These are phyloP conservation scores for Phytophthora ramorum DNA, from an alignment of 352 stramenopile genomes.

Conservation along the genomic window DNA sequence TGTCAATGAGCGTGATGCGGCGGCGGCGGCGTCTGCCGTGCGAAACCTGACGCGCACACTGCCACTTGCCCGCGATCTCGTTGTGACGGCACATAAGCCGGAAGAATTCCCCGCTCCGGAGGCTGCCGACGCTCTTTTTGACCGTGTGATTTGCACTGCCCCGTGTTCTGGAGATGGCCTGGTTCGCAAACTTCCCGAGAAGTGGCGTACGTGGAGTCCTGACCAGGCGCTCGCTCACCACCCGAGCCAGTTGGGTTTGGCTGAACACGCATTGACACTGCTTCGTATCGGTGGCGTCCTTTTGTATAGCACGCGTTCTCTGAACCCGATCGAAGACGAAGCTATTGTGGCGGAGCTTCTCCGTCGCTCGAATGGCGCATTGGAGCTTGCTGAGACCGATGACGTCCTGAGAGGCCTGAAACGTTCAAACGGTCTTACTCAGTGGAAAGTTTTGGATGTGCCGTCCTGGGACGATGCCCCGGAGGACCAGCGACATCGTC, in stretches of 20 bases:
- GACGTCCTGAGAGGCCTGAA: constrained; percentile 42
- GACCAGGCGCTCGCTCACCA: constrained; percentile 59
- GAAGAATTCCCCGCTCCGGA: constrained; percentile 68
- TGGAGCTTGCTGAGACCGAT: constrained; percentile 70
- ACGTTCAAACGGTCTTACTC: constrained; percentile 45
- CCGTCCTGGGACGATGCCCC: constrained; percentile 58
- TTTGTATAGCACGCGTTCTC: constrained; percentile 80
- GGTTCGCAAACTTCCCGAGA: constrained; percentile 80
- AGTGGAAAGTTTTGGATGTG: constrained; percentile 75
- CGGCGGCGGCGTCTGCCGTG: constrained; percentile 53
- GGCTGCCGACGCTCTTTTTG: constrained; percentile 52
- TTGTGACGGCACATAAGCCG: constrained; percentile 80
- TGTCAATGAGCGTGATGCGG: constrained; percentile 77
- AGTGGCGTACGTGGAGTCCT: constrained; percentile 81
- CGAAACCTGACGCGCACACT: constrained; percentile 67
- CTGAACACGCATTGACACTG: constrained; percentile 61
- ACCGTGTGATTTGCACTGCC: constrained; percentile 78
- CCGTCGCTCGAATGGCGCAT: constrained; percentile 52
- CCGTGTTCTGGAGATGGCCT: constrained; percentile 85
- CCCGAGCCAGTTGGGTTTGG: constrained; percentile 83
- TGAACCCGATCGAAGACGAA: constrained; percentile 89
- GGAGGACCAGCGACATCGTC: constrained; percentile 56
- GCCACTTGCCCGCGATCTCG: constrained; percentile 47
- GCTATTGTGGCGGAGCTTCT: constrained; percentile 83
- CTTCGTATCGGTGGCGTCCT: constrained; percentile 57